A percentile compares a stretch with the other conserved stretches of the same genome.
These are phyloP conservation scores for Orychophragmus violaceus DNA, from an alignment of 345 rosid species.

Conservation along the genomic window DNA sequence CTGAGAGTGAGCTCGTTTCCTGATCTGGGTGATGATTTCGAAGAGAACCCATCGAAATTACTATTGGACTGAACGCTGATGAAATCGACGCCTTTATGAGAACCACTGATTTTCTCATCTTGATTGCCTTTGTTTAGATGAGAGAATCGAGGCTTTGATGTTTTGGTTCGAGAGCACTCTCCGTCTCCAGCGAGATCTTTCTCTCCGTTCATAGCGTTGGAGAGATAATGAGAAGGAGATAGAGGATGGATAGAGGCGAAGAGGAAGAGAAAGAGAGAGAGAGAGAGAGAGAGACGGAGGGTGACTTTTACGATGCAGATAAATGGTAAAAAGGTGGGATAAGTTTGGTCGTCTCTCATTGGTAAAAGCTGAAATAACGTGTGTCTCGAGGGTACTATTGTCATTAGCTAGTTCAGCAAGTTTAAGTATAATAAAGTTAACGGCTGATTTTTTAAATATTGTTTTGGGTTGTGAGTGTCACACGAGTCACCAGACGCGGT, in stretches of 20 bases:
- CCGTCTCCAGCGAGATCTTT: conserved; percentile 51
- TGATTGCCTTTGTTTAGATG: conserved; percentile 32
- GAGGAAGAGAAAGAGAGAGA: too few species aligned
- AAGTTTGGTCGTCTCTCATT: conserved; percentile 8
- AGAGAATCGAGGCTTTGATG: conserved; percentile 28
- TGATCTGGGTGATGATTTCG: conserved; percentile 36
- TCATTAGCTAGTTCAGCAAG: background rate
- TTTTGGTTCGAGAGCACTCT: conserved; percentile 47
- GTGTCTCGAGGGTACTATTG: conserved; percentile 10
- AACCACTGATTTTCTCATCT: conserved; percentile 30
- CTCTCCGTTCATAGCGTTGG: conserved; percentile 56
- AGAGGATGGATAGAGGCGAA: too few species aligned
- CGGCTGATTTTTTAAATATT: background rate
- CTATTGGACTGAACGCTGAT: conserved; percentile 38
- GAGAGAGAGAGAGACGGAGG: background rate
- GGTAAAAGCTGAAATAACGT: conserved; percentile 18
- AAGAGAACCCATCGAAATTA: conserved; percentile 40
- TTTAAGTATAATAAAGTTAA: conserved; percentile 3
- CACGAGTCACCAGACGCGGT: conserved; percentile 27
- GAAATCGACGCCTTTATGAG: conserved; percentile 48
- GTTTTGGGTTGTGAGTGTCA: background rate
- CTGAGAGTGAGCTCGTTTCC: conserved; percentile 82
- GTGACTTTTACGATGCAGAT: conserved; percentile 4
- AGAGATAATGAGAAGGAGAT: background rate
- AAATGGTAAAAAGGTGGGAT: conserved; percentile 19